Conservation (phyloP, 2,329 filamentous ascomycete species). For the Dactylella cylindrospora region DNA sequence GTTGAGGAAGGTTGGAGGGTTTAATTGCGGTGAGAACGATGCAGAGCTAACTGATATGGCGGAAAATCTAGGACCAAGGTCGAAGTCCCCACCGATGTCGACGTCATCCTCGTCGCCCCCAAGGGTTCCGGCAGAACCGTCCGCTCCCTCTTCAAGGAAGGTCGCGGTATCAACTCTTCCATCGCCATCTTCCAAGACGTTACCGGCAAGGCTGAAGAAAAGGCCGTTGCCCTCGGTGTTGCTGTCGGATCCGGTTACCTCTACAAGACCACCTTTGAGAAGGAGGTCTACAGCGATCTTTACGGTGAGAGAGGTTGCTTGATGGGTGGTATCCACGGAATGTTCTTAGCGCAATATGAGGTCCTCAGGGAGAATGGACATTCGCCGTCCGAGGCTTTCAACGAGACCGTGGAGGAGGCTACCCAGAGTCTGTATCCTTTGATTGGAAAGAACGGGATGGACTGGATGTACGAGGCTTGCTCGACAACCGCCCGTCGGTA, state of each 20-base stretch:
- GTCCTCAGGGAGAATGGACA: conserved; percentile 98
- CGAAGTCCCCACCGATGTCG: conserved; percentile 90
- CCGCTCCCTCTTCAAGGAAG: conserved; percentile 97
- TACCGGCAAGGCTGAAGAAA: conserved; percentile 96
- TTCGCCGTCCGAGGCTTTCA: conserved; percentile 97
- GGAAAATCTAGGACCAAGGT: conserved; percentile 72
- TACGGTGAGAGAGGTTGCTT: conserved; percentile 99
- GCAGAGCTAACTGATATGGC: conserved; percentile 8
- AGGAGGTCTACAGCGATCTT: conserved; percentile 98
- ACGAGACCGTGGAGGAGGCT: conserved; percentile 99
- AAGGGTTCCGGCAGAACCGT: conserved; percentile 99
- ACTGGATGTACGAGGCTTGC: conserved; percentile 99
- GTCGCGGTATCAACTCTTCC: conserved; percentile 99
- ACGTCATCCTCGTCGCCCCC: conserved; percentile 98
- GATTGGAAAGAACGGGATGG: conserved; percentile 94
- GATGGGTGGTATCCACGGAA: conserved; percentile 99
- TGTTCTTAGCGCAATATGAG: conserved; percentile 99
- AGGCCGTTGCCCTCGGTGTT: conserved; percentile 93
- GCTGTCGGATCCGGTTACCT: conserved; percentile 95
- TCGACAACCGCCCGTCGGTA: conserved; percentile 86
- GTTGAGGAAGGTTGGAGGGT: background rate
- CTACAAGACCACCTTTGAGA: conserved; percentile 99
- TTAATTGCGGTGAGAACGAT: background rate
- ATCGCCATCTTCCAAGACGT: conserved; percentile 98
- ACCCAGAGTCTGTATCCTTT: conserved; percentile 97